A percentile compares a stretch with the other conserved stretches of the same genome.
Evolutionary conservation across 129 eudicot species (phyloP).

Genomic region (Gnaphalium uliginosum): DNA sequence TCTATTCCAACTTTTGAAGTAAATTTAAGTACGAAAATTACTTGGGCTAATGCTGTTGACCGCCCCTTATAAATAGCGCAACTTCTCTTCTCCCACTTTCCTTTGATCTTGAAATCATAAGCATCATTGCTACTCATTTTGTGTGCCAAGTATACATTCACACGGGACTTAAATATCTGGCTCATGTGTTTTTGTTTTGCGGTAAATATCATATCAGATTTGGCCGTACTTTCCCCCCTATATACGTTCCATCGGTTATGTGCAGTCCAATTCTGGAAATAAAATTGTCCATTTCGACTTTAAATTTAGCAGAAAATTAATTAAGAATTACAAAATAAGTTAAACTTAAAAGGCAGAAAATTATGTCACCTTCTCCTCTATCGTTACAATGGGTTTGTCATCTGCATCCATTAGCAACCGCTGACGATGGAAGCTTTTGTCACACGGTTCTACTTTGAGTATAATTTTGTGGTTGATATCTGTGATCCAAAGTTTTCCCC

Average conservation of each 20-base stretch:
- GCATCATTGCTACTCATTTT: not conserved
- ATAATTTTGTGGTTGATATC: constrained; percentile 27
- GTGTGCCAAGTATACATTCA: constrained; percentile 25
- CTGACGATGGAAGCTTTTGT: constrained; percentile 11
- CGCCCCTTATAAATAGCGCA: constrained; percentile 35
- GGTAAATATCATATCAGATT: constrained; percentile 4
- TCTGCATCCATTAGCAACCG: constrained; percentile 33
- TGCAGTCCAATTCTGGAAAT: not conserved
- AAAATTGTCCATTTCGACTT: not conserved
- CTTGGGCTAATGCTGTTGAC: constrained; percentile 38
- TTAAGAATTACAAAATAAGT: not conserved
- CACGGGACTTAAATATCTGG: not conserved
- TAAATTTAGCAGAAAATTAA: not conserved
- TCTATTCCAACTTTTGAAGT: not conserved
- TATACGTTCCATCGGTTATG: constrained; percentile 21
- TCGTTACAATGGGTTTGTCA: constrained; percentile 15
- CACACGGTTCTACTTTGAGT: constrained; percentile 25
- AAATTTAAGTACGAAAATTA: not conserved
- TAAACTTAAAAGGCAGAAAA: not conserved
- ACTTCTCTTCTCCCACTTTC: constrained; percentile 35
- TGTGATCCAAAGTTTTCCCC: constrained; percentile 27
- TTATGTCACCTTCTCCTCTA: not conserved
- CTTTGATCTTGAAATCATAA: constrained; percentile 29
- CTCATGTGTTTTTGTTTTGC: constrained; percentile 2
- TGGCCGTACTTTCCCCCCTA: not conserved